These are phyloP conservation scores for Blastocystis sp. DNA, from an alignment of 352 stramenopile species.

Conservation along the genomic window DNA sequence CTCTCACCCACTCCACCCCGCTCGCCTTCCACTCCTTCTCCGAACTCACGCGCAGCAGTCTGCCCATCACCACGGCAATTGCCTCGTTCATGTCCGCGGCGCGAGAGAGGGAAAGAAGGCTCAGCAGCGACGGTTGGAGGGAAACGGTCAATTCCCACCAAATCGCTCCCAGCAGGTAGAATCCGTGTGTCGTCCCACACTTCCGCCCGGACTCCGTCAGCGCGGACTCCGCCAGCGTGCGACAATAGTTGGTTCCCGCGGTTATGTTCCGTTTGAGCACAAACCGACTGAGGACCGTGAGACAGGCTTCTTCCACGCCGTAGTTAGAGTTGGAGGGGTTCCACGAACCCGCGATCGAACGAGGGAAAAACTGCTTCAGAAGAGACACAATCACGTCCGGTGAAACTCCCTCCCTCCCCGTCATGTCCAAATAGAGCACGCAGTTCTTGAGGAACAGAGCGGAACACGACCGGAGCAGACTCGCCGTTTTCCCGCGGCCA, in stretches of 20 bases:
- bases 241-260: background rate
- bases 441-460: background rate
- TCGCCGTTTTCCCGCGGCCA: background rate
- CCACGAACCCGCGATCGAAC: background rate
- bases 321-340: background rate
- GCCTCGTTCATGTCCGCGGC: background rate
- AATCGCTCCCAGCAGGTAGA: constrained; percentile 1
- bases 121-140: background rate
- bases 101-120: background rate
- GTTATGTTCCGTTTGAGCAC: background rate
- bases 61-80: background rate
- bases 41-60: background rate
- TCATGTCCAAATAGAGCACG: background rate
- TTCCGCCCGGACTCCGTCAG: background rate
- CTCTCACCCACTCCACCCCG: background rate
- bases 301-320: background rate
- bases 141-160: constrained; percentile 12
- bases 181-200: background rate
- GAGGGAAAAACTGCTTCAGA: background rate
- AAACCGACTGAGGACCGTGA: background rate
- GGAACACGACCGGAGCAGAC: background rate
- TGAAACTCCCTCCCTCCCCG: background rate
- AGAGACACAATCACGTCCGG: background rate
- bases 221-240: background rate
- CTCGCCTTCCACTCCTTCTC: background rate